Evolutionary conservation across 306 rosid genomes (phyloP), one percentile per base, ranked within the genome.

Genomic region (Quercus agrifolia): DNA sequence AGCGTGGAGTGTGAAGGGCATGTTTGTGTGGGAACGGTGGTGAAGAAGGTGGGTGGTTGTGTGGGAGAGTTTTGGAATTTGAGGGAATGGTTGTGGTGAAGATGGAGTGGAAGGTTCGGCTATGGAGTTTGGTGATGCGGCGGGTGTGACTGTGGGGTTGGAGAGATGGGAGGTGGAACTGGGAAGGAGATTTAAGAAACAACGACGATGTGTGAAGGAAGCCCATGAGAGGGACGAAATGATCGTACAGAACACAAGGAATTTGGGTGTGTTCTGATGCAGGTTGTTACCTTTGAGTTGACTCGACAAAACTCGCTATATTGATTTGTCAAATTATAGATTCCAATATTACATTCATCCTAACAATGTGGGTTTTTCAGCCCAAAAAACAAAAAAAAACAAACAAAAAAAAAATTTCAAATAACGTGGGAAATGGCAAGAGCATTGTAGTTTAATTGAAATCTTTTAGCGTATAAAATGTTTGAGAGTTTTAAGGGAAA

Each of bases 1-100:
- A 59, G 89, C 83, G 4, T 77, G 91, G 56, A 81, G 79, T 75
- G 51, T 81, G 64, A 71, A 83, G 78, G 62, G 56, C 6, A 67
- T 71, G 57, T 46, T 7, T 31, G 75, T 41, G 64, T 31, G 70
- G 15, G 20, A 75, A 33, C 58, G 5, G 51, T 64, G 58, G 38
- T 35, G 7, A 23, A 74, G 23, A 13, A 19, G 25, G 10, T 25
- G 76, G 5, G 72, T 3, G 20, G 25, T 76, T 64, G 70, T 59
- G 83, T 2, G 44, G 76, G 56, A 83, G 79, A 13, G 49, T 66
- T 15, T 88, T 78, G 56, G 83, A 38, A 38, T 69, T 77, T 35
- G 82, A 61, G 14, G 84, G 12, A 49, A 49, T 13, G 17, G 17
- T 10, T 10, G 54, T 13, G 74, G 79, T 1, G 51, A 35, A 71